Base-by-base conservation (phyloP, 106 monocot species). In the Platanthera guangdongensis region DNA sequence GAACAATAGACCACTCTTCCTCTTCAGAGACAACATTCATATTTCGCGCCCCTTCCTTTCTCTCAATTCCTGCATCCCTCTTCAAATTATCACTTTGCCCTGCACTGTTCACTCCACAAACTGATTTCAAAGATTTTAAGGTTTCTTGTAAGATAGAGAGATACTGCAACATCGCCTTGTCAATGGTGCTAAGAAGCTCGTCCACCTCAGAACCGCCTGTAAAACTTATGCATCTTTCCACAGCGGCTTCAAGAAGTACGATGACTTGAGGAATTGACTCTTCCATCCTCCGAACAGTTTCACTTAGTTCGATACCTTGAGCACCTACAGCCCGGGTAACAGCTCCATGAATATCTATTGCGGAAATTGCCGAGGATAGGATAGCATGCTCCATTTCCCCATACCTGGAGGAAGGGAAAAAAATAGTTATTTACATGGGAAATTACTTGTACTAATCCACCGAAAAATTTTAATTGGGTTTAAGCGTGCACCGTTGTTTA, bases 1-100 rank as follows among this genome's bases (percentile, higher is more conserved):
- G 97, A 28, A 99, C 90, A 69, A 94, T 99, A 51, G 97, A 94
- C 97, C 97, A 99, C 74, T 99, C 97, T 78, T 97, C 97, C 71
- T 99, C 97, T 80, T 99, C 97, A 78, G 92, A 92, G 6, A 94
- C 94, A 81, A 94, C 83, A 70, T 93, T 87, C 73, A 86, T 82
- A 78, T 87, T 77, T 15, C 80, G 75, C 78, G 83, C 83, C 74
- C 81, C 87, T 77, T 88, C 93, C 73, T 80, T 86, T 81, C 76
- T 88, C 4, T 88, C 88, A n/a, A 75, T 52, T 10, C 87, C 89
- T 16, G 72, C n/a, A 67, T 96, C 92, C 79, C 81, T 96, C 65
- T 88, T 95, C 28, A 70, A 45, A 76, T 80, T 73, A 75, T 93
- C 93, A 85, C 67, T 75, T 51, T 82, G 85, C 71, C 76, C 14